These are phyloP conservation scores for Paracamarosporium sp. DNA, from an alignment of 2,329 filamentous ascomycete genomes.

Conservation along the genomic window DNA sequence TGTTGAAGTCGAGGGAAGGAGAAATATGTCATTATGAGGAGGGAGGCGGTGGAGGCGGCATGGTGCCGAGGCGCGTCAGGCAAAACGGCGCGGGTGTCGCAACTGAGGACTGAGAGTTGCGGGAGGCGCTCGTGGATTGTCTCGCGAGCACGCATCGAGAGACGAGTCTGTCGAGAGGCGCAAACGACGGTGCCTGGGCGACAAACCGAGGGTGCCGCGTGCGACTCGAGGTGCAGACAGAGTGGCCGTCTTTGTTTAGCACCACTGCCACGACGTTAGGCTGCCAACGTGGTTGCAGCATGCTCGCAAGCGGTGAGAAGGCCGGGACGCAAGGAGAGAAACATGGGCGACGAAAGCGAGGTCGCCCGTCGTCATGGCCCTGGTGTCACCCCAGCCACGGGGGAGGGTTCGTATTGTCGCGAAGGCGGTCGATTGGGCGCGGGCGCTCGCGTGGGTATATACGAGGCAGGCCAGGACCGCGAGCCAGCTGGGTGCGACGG, in stretches of 20 bases:
- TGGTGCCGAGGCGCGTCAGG: slow-evolving; percentile 24
- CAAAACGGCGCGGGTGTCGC: slow-evolving; percentile 42
- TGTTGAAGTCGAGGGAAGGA: neutral
- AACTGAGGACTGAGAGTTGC: slow-evolving; percentile 13
- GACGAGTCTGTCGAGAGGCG: neutral
- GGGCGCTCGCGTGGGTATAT: slow-evolving; percentile 21
- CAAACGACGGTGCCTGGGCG: neutral
- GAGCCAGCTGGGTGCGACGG: slow-evolving; percentile 9
- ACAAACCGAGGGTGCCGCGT: neutral
- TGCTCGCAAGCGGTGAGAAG: slow-evolving; percentile 5
- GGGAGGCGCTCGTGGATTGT: slow-evolving; percentile 8
- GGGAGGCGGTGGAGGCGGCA: slow-evolving; percentile 1
- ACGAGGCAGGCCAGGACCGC: slow-evolving; percentile 4
- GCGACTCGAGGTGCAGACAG: neutral
- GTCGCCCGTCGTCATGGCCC: slow-evolving; percentile 16
- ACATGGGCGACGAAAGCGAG: slow-evolving; percentile 2
- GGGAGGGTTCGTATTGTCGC: slow-evolving; percentile 22
- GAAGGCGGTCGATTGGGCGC: slow-evolving; percentile 23
- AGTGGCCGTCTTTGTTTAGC: neutral
- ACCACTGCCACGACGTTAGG: slow-evolving; percentile 15
- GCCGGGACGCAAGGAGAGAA: slow-evolving; percentile 6
- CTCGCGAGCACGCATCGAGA: slow-evolving; percentile 1
- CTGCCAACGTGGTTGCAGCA: neutral
- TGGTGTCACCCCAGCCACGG: slow-evolving; percentile 40
- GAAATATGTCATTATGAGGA: neutral